Evolutionary conservation across 805 yeast genomes (phyloP).

Genomic region (Lipomyces kockii): DNA sequence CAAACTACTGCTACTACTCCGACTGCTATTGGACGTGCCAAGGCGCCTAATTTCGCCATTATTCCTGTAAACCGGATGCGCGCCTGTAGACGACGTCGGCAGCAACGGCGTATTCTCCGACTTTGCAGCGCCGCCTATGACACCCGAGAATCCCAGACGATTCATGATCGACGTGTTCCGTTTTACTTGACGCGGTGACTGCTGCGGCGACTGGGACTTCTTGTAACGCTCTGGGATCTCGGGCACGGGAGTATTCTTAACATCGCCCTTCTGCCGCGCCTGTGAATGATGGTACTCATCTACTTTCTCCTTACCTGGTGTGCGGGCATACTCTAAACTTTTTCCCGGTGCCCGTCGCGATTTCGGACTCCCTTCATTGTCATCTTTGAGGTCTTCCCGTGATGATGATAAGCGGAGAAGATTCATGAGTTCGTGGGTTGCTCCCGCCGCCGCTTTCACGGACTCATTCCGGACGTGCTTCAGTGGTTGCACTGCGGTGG

Average conservation of each 20-base stretch:
- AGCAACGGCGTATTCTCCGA: background rate
- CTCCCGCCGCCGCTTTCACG: background rate
- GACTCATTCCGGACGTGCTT: background rate
- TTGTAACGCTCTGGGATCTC: background rate
- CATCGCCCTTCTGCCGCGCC: background rate
- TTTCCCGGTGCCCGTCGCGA: background rate
- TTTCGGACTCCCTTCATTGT: background rate
- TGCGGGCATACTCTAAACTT: background rate
- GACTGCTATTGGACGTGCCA: background rate
- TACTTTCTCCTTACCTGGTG: background rate
- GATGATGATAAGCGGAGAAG: background rate
- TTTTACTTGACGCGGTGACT: background rate
- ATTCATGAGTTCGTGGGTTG: conserved; percentile 1
- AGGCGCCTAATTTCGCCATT: background rate
- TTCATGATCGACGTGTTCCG: conserved; percentile 13
- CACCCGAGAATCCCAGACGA: conserved; percentile 18
- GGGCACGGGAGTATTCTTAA: background rate
- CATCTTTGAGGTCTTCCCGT: background rate
- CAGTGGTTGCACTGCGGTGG: background rate
- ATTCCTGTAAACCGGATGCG: background rate
- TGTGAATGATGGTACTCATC: background rate
- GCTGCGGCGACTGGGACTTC: background rate
- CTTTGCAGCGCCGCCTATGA: background rate
- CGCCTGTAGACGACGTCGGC: background rate
- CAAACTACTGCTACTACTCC: background rate